A percentile compares a stretch with the other conserved stretches of the same genome.
Conservation (phyloP, 768 basidiomycete genomes). For the Boletus rufocinnamomeus region DNA sequence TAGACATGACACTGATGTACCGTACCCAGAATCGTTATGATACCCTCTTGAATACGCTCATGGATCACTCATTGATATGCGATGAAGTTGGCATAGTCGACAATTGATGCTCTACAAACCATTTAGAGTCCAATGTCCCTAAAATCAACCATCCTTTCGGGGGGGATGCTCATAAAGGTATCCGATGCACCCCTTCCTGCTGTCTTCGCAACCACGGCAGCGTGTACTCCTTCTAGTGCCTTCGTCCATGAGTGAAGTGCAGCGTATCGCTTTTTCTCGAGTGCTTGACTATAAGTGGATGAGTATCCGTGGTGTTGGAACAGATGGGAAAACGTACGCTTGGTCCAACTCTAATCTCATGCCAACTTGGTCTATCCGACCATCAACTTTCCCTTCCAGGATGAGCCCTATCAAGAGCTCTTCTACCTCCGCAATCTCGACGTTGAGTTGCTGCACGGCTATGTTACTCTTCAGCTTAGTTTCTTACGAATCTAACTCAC, state of each 20-base stretch:
- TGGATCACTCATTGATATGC: constrained; percentile 5
- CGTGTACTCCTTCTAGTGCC: constrained; percentile 75
- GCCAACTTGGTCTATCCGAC: constrained; percentile 94
- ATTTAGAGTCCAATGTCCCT: constrained; percentile 31
- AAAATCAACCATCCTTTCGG: constrained; percentile 35
- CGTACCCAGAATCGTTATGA: background rate
- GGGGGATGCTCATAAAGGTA: constrained; percentile 37
- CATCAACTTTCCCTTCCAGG: constrained; percentile 95
- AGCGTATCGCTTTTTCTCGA: constrained; percentile 84
- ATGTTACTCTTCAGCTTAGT: background rate
- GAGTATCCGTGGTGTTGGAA: background rate
- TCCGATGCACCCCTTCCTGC: constrained; percentile 38
- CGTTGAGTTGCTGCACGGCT: constrained; percentile 81
- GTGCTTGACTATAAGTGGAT: constrained; percentile 63
- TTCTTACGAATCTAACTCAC: constrained; percentile 40
- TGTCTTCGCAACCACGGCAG: constrained; percentile 74
- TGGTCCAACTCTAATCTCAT: constrained; percentile 90
- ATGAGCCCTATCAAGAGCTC: constrained; percentile 92
- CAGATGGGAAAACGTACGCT: constrained; percentile 49
- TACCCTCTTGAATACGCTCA: background rate
- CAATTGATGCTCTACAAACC: constrained; percentile 12
- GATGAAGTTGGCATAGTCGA: background rate
- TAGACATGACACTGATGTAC: constrained; percentile 1
- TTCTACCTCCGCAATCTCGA: constrained; percentile 90
- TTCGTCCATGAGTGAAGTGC: constrained; percentile 83